These are phyloP conservation scores for Bolboschoenoplectus hybrid DNA, from an alignment of 202 grass and related monocot species.

Conservation along the genomic window DNA sequence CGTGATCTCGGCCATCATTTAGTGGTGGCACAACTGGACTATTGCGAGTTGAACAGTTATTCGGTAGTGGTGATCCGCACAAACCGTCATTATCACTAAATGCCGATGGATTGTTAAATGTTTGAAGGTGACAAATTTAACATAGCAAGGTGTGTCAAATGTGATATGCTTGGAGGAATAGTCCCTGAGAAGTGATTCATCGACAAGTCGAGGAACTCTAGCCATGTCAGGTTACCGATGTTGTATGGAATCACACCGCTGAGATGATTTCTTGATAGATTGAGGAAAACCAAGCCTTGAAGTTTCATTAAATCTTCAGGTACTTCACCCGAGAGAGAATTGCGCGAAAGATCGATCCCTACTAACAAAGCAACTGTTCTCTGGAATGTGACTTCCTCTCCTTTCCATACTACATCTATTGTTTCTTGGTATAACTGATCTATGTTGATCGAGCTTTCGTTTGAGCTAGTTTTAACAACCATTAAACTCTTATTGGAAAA, in stretches of 20 bases:
- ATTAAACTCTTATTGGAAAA: not conserved
- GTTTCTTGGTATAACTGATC: not conserved
- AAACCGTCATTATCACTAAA: not conserved
- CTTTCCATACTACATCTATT: constrained; percentile 5
- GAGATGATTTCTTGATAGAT: not conserved
- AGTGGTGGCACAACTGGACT: not conserved
- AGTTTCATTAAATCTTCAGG: not conserved
- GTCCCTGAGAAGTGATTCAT: not conserved
- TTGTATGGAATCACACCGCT: not conserved
- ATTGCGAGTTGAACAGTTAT: not conserved
- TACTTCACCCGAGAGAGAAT: not conserved
- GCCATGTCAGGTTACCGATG: not conserved
- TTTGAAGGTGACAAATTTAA: not conserved
- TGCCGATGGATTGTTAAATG: not conserved
- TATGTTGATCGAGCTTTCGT: not conserved
- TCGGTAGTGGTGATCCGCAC: not conserved
- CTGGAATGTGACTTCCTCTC: not conserved
- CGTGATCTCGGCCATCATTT: not conserved
- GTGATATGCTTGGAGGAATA: not conserved
- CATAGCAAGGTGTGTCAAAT: not conserved
- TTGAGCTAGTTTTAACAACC: not conserved
- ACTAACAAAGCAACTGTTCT: not conserved
- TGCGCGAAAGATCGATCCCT: not conserved
- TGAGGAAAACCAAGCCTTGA: not conserved
- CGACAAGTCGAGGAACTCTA: not conserved